Evolutionary conservation across 2,329 filamentous ascomycete genomes (phyloP).

Genomic region (Periconia digitata): DNA sequence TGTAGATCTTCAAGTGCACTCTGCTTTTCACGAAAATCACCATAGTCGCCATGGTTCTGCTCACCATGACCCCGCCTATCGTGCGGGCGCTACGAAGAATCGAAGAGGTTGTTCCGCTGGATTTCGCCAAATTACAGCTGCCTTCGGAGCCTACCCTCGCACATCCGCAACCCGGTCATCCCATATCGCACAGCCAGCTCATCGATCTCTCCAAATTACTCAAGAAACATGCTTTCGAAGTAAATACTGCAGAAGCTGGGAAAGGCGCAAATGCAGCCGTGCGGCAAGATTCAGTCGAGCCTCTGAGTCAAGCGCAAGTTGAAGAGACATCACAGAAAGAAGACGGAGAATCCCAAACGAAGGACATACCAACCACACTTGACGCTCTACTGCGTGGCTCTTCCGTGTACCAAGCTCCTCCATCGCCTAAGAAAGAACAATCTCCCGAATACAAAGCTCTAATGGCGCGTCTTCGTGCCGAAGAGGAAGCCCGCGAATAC

Average conservation of each 20-base stretch:
- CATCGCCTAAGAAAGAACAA: constrained; percentile 67
- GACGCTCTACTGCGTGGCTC: constrained; percentile 73
- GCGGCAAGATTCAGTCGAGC: not conserved
- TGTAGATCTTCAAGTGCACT: not conserved
- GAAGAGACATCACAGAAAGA: not conserved
- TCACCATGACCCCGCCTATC: constrained; percentile 73
- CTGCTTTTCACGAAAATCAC: constrained; percentile 1
- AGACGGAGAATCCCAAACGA: constrained; percentile 3
- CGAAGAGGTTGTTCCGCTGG: constrained; percentile 18
- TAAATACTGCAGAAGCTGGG: not conserved
- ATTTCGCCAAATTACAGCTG: constrained; percentile 23
- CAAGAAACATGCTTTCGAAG: constrained; percentile 29
- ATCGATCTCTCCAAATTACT: constrained; percentile 62
- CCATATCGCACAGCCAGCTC: constrained; percentile 72
- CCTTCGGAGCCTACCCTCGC: constrained; percentile 54
- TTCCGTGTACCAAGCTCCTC: constrained; percentile 75
- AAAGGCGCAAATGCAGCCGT: not conserved
- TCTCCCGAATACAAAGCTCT: constrained; percentile 81
- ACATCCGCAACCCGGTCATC: constrained; percentile 60
- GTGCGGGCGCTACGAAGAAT: constrained; percentile 60
- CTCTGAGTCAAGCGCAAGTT: not conserved
- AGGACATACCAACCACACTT: constrained; percentile 49
- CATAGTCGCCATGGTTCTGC: constrained; percentile 64
- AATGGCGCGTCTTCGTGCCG: constrained; percentile 80
- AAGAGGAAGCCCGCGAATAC: constrained; percentile 82